Percentiles rank a stretch among this genome's conserved stretches.
Conservation (phyloP, 257 asterid genomes). For the Solanum piurae region DNA sequence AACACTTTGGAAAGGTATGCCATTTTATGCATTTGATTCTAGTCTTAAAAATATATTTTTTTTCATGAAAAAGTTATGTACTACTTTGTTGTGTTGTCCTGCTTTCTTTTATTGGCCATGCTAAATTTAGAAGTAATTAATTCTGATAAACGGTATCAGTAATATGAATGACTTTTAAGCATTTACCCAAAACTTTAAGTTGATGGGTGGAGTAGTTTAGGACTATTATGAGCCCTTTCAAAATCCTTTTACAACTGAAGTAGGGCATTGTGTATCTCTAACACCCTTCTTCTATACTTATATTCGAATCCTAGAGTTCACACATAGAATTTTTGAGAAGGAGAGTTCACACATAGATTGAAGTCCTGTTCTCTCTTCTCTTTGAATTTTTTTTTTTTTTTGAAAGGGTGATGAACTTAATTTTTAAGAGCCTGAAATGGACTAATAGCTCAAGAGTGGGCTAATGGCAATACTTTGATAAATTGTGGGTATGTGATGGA, state of each 20-base stretch:
- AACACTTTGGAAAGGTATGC: slow-evolving; percentile 92
- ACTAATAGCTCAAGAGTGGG: neutral
- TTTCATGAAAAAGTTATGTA: neutral
- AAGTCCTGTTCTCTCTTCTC: neutral
- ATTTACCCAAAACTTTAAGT: neutral
- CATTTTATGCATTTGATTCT: neutral
- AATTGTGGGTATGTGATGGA: neutral
- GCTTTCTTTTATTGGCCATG: neutral
- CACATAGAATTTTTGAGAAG: neutral
- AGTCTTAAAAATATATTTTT: neutral
- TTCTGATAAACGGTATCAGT: neutral
- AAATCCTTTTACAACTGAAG: neutral
- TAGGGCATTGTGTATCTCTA: neutral
- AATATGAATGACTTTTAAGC: neutral
- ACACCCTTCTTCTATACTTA: neutral
- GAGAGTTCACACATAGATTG: neutral
- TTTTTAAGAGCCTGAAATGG: neutral
- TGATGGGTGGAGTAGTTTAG: neutral
- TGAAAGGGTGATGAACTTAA: neutral
- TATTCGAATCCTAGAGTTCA: neutral
- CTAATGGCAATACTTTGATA: neutral
- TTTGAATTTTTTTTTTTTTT: neutral
- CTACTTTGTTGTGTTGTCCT: neutral
- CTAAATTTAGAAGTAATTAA: neutral
- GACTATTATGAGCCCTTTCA: neutral